Base-by-base conservation (phyloP, 2,329 filamentous ascomycete genomes). In the Aspergillus texensis region DNA sequence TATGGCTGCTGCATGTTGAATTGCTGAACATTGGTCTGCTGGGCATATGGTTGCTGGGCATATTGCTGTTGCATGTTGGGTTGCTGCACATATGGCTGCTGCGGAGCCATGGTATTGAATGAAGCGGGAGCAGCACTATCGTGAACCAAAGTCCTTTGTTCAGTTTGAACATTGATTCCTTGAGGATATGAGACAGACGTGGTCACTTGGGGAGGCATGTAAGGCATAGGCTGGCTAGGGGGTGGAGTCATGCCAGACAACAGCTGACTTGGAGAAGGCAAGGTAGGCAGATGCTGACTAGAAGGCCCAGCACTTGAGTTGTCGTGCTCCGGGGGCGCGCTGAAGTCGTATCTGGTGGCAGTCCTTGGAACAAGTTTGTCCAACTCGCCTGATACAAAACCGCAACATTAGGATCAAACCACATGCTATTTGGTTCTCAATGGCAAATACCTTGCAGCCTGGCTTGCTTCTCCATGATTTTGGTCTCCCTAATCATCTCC, bases 401-500 rank as follows among this genome's bases (percentile, higher is more conserved):
- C 14, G 26, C 26, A 45, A 43, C 26, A 32, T 19, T 16, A 12
- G 39, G 10, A 43, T 52, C 2, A 19, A 9, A 16, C n/a, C n/a
- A 39, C 4, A 4, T n/a, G n/a, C 43, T 46, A n/a, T 21, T 6
- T 21, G 19, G 43, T 24, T 24, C n/a, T n/a, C 16, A 24, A 4
- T 4, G 3, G 24, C 12, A 59, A 65, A 77, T 70, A 68, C 80
- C 78, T 68, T 79, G 72, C 26, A 76, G 77, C 57, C 84, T 80
- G 57, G 88, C 84, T 53, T 87, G 84, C 87, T 97, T 96, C 80
- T 97, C 94, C 32, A 89, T 88, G 67, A 95, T 85, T 86, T 97
- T 97, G 77, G 94, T 97, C 76, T 90, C 88, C 87, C 96, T 97
- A 84, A 99, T 98, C 79, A 93, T 92, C 78, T 90, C 89, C 85